Conservation (phyloP, 768 basidiomycete genomes). For the Podaxis sp. region DNA sequence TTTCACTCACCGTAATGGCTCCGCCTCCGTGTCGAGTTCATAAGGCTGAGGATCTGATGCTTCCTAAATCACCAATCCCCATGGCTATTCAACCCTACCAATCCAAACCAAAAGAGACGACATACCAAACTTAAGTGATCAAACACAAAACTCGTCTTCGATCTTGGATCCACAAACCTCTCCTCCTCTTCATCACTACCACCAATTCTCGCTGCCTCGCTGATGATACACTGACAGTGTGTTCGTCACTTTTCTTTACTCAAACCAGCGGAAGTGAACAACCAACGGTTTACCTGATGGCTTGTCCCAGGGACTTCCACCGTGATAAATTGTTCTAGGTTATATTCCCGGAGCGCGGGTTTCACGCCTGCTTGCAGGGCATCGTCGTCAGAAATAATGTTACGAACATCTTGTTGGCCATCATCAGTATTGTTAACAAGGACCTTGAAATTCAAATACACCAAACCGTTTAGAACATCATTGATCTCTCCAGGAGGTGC, state of each 20-base stretch:
- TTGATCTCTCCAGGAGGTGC: slow-evolving; percentile 96
- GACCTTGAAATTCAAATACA: slow-evolving; percentile 3
- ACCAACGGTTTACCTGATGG: slow-evolving; percentile 61
- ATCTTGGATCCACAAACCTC: slow-evolving; percentile 83
- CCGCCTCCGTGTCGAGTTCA: slow-evolving; percentile 62
- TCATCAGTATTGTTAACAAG: slow-evolving; percentile 15
- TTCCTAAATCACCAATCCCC: slow-evolving; percentile 48
- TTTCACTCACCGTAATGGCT: slow-evolving; percentile 68
- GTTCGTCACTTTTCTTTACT: slow-evolving; percentile 21
- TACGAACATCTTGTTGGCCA: slow-evolving; percentile 71
- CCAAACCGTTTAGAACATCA: slow-evolving; percentile 86
- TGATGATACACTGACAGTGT: slow-evolving; percentile 71
- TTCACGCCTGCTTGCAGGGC: slow-evolving; percentile 75
- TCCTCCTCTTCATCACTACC: slow-evolving; percentile 47
- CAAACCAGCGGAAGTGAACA: slow-evolving; percentile 1
- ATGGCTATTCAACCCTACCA: slow-evolving; percentile 8
- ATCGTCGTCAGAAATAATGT: slow-evolving; percentile 85
- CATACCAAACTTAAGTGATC: slow-evolving; percentile 84
- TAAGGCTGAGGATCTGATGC: slow-evolving; percentile 69
- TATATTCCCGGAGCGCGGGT: slow-evolving; percentile 81
- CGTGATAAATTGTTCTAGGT: slow-evolving; percentile 83
- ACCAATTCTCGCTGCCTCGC: slow-evolving; percentile 60
- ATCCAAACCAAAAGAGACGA: slow-evolving; percentile 16
- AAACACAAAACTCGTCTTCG: slow-evolving; percentile 75
- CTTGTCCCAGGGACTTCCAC: slow-evolving; percentile 78